Conservation (phyloP, 768 basidiomycete species). For the Pisolithus tinctorius region DNA sequence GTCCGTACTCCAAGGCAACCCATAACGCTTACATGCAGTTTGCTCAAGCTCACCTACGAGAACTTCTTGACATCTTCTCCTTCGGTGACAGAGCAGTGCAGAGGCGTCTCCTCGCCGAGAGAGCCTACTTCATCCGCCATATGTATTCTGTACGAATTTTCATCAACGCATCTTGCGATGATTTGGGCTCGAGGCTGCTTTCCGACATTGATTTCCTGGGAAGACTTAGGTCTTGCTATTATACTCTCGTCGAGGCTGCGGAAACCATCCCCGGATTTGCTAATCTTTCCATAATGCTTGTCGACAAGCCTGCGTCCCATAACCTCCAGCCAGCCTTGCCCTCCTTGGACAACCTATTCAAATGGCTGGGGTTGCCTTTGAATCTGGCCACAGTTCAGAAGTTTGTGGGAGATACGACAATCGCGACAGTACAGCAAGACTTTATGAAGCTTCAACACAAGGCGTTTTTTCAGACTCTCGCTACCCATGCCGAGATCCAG, state of each 20-base stretch:
- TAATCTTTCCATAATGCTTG: background rate
- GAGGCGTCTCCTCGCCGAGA: background rate
- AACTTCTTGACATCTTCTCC: background rate
- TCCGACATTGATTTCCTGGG: background rate
- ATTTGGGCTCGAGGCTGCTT: background rate
- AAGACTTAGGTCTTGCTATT: background rate
- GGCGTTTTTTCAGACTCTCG: background rate
- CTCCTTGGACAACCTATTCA: background rate
- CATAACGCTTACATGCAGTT: background rate
- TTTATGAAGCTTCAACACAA: background rate
- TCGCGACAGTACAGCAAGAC: background rate
- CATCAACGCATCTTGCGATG: background rate
- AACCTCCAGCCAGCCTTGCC: background rate
- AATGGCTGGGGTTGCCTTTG: background rate
- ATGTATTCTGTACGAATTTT: background rate
- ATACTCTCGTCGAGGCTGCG: background rate
- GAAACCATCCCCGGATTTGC: background rate
- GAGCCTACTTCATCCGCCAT: background rate
- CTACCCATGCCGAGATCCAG: background rate
- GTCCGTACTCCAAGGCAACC: background rate
- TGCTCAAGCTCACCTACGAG: background rate
- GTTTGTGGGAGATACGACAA: background rate
- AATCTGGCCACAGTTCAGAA: background rate
- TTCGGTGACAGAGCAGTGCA: background rate
- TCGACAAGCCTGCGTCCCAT: background rate